Conservation (phyloP, 2,329 filamentous ascomycete genomes). For the Grosmannia penicillata region DNA sequence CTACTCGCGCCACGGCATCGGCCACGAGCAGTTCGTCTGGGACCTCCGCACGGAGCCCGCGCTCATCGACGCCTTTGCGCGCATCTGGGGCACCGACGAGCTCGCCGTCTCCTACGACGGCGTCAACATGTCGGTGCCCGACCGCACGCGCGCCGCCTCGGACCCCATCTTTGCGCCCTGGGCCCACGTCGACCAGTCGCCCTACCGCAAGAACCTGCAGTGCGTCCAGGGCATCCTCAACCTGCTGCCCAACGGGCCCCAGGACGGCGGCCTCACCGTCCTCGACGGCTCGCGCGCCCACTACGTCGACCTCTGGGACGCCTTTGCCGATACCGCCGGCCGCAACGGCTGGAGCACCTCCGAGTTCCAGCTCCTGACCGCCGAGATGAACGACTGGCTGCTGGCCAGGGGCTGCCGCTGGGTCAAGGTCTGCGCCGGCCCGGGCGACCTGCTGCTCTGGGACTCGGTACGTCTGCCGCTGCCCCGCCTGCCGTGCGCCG, state of each 20-base stretch:
- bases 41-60: conserved; percentile 6
- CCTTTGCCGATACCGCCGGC: conserved; percentile 7
- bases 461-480: conserved; percentile 13
- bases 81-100: conserved; percentile 10
- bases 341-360: conserved; percentile 14
- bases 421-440: conserved; percentile 17
- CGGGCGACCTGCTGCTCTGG: conserved; percentile 21
- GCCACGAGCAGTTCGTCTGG: conserved; percentile 2
- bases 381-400: conserved; percentile 10
- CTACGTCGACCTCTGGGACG: conserved; percentile 7
- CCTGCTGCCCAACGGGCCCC: conserved; percentile 3
- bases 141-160: background rate
- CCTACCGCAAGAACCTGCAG: background rate
- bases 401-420: conserved; percentile 7
- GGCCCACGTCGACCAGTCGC: conserved; percentile 6
- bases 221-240: conserved; percentile 8
- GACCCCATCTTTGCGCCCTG: background rate
- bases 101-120: conserved; percentile 5
- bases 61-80: conserved; percentile 9
- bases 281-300: background rate
- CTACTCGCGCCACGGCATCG: background rate
- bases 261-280: conserved; percentile 4
- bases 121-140: conserved; percentile 4
- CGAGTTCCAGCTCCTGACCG: conserved; percentile 10
- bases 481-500: too few species aligned